A percentile compares a stretch with the other conserved stretches of the same genome.
Evolutionary conservation across 495 filamentous ascomycete species (phyloP).

Genomic region (Oidiodendron maius): DNA sequence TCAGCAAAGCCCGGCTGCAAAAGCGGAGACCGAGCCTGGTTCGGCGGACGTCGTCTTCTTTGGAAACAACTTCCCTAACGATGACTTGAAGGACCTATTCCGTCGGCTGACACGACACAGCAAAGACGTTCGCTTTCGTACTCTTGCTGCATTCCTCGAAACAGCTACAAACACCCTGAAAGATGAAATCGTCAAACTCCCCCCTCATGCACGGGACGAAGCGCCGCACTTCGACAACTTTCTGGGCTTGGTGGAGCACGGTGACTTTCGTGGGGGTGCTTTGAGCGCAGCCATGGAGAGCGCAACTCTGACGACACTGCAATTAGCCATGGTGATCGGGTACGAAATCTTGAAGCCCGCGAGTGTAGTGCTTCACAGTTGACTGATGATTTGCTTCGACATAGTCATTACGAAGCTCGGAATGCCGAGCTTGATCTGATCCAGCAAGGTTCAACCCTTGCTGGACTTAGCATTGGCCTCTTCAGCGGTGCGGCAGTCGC

Average conservation of each 20-base stretch:
- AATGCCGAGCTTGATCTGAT: constrained; percentile 16
- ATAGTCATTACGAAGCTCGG: constrained; percentile 19
- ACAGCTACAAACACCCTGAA: constrained; percentile 28
- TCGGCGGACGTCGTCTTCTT: not conserved
- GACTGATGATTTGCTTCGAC: not conserved
- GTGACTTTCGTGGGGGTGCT: constrained; percentile 26
- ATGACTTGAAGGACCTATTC: constrained; percentile 33
- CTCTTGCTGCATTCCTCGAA: constrained; percentile 33
- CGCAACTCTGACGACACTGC: constrained; percentile 26
- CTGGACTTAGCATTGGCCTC: constrained; percentile 34
- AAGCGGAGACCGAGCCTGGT: too few relatives aligned
- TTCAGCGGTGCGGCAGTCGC: constrained; percentile 32
- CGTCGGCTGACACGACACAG: constrained; percentile 33
- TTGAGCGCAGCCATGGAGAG: constrained; percentile 33
- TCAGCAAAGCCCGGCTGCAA: too few relatives aligned
- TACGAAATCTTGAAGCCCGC: constrained; percentile 18
- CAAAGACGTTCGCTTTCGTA: constrained; percentile 29
- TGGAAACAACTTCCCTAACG: constrained; percentile 12
- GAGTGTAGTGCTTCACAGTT: not conserved
- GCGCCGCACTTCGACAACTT: constrained; percentile 34
- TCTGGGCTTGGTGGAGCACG: constrained; percentile 27
- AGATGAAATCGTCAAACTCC: constrained; percentile 28
- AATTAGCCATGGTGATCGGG: constrained; percentile 36
- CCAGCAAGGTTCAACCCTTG: constrained; percentile 22
- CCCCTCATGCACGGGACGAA: constrained; percentile 3